phyloP scores from a whole-genome alignment of 305 asterid genomes.

The Fraxinus dipetala region DNA sequence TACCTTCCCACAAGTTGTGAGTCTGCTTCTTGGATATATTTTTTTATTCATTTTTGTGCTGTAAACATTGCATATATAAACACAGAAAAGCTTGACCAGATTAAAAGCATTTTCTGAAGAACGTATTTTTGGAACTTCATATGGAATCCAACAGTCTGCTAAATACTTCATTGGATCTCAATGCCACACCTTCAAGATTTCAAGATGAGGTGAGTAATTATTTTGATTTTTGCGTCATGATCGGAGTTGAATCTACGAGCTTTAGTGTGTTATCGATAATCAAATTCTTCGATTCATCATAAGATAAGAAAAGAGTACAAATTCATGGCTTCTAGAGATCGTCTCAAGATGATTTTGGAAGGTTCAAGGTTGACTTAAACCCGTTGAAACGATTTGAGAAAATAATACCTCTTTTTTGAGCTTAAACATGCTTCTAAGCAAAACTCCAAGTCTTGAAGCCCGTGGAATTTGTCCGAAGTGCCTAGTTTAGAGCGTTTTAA shows the following conservation, averaged over 20 bases:
- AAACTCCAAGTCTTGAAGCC: background rate
- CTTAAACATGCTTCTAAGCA: background rate
- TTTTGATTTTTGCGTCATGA: background rate
- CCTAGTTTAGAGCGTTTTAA: background rate
- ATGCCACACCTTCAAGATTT: background rate
- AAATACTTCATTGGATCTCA: background rate
- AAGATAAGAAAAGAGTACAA: background rate
- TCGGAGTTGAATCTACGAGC: conserved; percentile 22
- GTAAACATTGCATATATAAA: background rate
- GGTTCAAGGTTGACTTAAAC: too few species aligned
- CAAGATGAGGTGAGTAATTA: background rate
- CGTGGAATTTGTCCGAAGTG: background rate
- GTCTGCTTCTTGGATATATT: background rate
- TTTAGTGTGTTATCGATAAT: background rate
- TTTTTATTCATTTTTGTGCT: background rate
- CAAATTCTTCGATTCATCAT: background rate
- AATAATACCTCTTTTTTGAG: background rate
- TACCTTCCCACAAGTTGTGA: conserved; percentile 23
- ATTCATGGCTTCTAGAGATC: too few species aligned
- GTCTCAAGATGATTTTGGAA: too few species aligned
- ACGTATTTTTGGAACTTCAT: conserved; percentile 25
- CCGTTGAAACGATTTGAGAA: too few species aligned
- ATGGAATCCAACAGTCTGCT: conserved; percentile 33
- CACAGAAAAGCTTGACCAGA: background rate
- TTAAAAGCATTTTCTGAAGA: background rate